phyloP scores from a whole-genome alignment of 331 rosid species.

The Prunus yedoensis region DNA sequence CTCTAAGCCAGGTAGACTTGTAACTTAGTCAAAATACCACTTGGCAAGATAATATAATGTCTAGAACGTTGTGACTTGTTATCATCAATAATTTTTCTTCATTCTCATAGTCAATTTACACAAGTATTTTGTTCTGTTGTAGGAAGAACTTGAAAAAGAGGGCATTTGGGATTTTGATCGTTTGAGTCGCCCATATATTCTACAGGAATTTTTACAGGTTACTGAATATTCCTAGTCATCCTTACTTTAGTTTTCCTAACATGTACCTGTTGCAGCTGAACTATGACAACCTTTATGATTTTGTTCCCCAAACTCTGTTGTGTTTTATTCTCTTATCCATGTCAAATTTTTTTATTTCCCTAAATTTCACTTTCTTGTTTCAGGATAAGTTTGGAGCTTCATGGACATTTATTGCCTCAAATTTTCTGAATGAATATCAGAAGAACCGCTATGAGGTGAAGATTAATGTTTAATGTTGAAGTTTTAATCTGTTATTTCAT shows the following conservation, averaged over 20 bases:
- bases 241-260: neutral
- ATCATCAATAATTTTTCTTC: neutral
- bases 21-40: conserved; percentile 13
- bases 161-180: conserved; percentile 99
- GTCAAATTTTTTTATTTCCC: neutral
- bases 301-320: neutral
- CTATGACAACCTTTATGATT: neutral
- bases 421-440: conserved; percentile 67
- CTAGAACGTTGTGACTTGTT: conserved; percentile 9
- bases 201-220: conserved; percentile 70
- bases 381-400: conserved; percentile 82
- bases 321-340: neutral
- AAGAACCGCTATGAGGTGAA: conserved; percentile 71
- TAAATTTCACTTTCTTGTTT: conserved; percentile 24
- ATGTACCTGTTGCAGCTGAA: neutral
- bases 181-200: conserved; percentile 75
- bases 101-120: conserved; percentile 16
- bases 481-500: neutral
- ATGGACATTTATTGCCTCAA: conserved; percentile 74
- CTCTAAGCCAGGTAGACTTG: conserved; percentile 75
- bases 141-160: conserved; percentile 95
- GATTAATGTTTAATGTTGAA: conserved; percentile 5
- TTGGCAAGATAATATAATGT: conserved; percentile 6
- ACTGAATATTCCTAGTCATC: conserved; percentile 20
- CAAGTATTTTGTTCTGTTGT: conserved; percentile 26